Conservation (phyloP, 495 filamentous ascomycete genomes). For the Tuber melanosporum region DNA sequence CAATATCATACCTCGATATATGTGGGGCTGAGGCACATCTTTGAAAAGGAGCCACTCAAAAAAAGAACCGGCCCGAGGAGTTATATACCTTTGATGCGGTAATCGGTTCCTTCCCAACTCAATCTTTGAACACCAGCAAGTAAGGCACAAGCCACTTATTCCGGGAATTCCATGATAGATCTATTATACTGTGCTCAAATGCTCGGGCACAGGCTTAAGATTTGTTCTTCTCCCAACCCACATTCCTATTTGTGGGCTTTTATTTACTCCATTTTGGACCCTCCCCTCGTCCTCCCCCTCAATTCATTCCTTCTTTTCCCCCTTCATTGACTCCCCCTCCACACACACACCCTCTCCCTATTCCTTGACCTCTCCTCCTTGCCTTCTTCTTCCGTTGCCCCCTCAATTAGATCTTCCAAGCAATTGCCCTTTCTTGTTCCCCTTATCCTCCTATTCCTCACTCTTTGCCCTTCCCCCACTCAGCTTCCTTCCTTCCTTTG, state of each 20-base stretch:
- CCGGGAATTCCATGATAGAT: background rate
- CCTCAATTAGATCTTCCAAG: background rate
- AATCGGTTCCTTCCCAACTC: background rate
- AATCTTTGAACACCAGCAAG: background rate
- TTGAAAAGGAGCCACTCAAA: background rate
- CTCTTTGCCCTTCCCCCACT: background rate
- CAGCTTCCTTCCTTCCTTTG: background rate
- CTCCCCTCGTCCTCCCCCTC: background rate
- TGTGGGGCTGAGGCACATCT: background rate
- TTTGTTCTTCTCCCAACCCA: background rate
- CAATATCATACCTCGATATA: background rate
- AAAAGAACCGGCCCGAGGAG: background rate
- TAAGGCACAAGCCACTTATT: background rate
- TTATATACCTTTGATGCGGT: background rate
- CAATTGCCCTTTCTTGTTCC: background rate
- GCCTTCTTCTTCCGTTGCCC: background rate
- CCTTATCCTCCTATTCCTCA: background rate
- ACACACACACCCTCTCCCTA: background rate
- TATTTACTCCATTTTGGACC: background rate
- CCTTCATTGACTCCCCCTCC: constrained; percentile 2
- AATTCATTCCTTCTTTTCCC: background rate
- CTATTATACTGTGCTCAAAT: background rate
- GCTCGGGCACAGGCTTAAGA: background rate
- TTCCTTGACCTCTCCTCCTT: background rate
- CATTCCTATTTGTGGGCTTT: background rate